These are phyloP conservation scores for Sphagnum contortum DNA, from an alignment of 225 moss, liverwort and hornwort species.

Conservation along the genomic window DNA sequence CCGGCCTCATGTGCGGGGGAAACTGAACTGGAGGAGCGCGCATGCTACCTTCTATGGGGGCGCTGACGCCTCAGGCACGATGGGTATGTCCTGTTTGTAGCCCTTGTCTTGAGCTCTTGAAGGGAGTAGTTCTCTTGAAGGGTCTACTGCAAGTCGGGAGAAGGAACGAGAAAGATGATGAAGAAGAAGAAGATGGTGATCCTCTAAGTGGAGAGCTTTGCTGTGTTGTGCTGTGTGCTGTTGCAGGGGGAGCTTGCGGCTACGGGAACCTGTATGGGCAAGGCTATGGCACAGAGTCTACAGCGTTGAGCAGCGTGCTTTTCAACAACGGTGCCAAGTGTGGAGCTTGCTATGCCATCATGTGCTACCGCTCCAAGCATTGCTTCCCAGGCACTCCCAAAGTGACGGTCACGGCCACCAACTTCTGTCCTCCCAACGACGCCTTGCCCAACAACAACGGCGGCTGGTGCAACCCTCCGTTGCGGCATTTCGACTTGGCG, in stretches of 20 bases:
- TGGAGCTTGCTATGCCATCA: constrained; percentile 6
- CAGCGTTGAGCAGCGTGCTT: constrained; percentile 3
- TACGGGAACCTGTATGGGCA: constrained; percentile 3
- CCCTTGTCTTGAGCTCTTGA: no score
- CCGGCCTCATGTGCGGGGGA: no score
- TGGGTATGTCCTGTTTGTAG: no score
- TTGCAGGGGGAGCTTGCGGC: background rate
- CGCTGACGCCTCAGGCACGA: no score
- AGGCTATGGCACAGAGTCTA: constrained; percentile 1
- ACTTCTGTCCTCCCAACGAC: constrained; percentile 32
- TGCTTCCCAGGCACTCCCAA: constrained; percentile 13
- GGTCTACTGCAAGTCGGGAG: no score
- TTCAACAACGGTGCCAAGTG: constrained; percentile 4
- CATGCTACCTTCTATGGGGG: no score
- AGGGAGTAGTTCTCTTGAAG: no score
- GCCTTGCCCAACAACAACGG: constrained; percentile 28
- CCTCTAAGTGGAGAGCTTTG: background rate
- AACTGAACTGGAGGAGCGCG: no score
- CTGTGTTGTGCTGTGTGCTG: no score
- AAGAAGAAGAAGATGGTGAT: no score
- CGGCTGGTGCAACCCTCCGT: constrained; percentile 43
- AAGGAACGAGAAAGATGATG: no score
- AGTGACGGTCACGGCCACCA: constrained; percentile 34
- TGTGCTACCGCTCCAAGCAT: constrained; percentile 14
- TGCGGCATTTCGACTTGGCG: constrained; percentile 32